These are phyloP conservation scores for Vicia sativa DNA, from an alignment of 306 rosid species.

Conservation along the genomic window DNA sequence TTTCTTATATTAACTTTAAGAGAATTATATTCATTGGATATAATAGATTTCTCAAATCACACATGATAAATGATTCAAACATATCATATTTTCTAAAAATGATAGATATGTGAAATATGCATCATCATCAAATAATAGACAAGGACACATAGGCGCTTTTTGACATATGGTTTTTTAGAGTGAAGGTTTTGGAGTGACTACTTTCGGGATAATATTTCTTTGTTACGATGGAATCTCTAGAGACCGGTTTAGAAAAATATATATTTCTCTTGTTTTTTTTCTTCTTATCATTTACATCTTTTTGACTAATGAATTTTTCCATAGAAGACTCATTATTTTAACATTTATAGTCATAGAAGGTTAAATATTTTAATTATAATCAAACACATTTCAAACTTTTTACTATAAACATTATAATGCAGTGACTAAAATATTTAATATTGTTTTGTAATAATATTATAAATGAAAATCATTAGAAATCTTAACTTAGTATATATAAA, in stretches of 20 bases:
- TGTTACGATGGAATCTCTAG: not conserved
- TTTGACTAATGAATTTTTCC: constrained; percentile 19
- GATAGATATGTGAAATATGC: too few relatives aligned
- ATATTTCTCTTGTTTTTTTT: constrained; percentile 32
- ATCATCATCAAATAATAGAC: constrained; percentile 4
- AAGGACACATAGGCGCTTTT: not conserved
- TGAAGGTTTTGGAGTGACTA: constrained; percentile 36
- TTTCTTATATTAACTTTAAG: too few relatives aligned
- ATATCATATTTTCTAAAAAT: too few relatives aligned
- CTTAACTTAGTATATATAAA: too few relatives aligned
- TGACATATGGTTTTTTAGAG: constrained; percentile 22
- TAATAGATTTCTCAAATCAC: too few relatives aligned
- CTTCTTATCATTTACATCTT: not conserved
- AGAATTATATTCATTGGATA: too few relatives aligned
- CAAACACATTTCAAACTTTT: not conserved
- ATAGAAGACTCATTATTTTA: constrained; percentile 1
- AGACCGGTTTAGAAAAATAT: too few relatives aligned
- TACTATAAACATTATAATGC: not conserved
- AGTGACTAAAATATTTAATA: not conserved
- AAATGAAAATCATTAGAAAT: too few relatives aligned
- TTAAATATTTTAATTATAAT: too few relatives aligned
- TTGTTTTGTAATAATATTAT: too few relatives aligned
- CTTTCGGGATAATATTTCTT: constrained; percentile 2
- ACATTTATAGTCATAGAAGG: not conserved
- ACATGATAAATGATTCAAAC: too few relatives aligned